Evolutionary conservation across 2,329 filamentous ascomycete species (phyloP), one percentile per base, ranked within the genome.

Genomic region (Verticillium alfalfae): DNA sequence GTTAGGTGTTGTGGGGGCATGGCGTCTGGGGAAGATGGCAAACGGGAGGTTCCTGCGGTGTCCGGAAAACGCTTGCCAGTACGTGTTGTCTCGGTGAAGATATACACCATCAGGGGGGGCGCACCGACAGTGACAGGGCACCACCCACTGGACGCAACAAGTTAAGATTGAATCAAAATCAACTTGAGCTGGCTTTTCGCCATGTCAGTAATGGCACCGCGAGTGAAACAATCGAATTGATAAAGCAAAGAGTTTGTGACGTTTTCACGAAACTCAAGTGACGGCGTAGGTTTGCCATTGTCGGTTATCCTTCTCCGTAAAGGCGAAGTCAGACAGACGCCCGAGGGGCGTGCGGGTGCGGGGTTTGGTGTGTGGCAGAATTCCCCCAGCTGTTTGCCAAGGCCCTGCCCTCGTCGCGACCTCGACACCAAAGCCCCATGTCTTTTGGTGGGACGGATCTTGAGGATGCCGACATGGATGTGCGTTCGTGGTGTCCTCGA

Each of bases 61-160:
- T 12, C 31, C 56, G 59, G 59, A 60, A 60, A 56, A 57, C 52
- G 59, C 59, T 56, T 60, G 52, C 52, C 54, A 60, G 10, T 37
- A 34, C 36, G 34, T n/a, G 9, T n/a, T 18, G 36, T 34, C 16
- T 31, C 26, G 26, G n/a, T 34, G 49, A 18, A 52, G 31, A 6
- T 9, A 16, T 13, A 37, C 36, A 37, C 36, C 41, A 31, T 31
- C 26, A 31, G 26, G 26, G 4, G 4, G 26, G 26, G 26, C 26
- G 26, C 26, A 31, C 5, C 26, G 26, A 31, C 26, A 31, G 26
- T 31, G 26, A 31, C 26, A 5, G 26, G 26, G 26, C 26, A 31
- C 26, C 26, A 31, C 26, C 26, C 26, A 31, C 26, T 31, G 26
- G 26, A 31, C 3, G 26, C 26, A 31, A 31, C 26, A 5, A 31